phyloP scores from a whole-genome alignment of 2,329 filamentous ascomycete genomes.

The Beauveria sp. region DNA sequence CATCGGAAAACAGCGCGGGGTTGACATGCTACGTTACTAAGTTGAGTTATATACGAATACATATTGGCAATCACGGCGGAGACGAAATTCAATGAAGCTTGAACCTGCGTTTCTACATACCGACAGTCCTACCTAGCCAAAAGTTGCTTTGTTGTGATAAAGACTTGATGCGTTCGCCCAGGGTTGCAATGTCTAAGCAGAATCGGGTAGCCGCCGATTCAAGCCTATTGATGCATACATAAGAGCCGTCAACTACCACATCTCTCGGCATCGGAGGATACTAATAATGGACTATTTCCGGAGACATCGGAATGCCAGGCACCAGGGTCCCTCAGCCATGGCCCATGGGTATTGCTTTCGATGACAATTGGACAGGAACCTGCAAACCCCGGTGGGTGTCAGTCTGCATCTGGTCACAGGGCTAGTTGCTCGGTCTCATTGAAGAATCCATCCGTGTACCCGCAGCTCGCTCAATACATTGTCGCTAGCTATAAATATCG shows the following conservation, averaged over 20 bases:
- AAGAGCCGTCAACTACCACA: not conserved
- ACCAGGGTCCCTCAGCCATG: not conserved
- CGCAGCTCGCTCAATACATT: not conserved
- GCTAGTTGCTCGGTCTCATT: not conserved
- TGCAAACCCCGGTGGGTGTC: not conserved
- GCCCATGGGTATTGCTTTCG: not conserved
- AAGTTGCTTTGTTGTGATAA: not conserved
- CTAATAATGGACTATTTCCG: not conserved
- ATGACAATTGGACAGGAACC: not conserved
- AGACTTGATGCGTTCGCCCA: not conserved
- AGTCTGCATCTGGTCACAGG: not conserved
- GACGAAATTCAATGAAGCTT: not conserved
- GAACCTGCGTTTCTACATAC: not conserved
- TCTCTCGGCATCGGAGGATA: not conserved
- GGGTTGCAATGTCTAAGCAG: not conserved
- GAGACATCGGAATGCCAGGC: not conserved
- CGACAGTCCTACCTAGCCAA: not conserved
- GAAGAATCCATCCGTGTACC: not conserved
- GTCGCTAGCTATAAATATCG: not conserved
- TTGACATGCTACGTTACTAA: not conserved
- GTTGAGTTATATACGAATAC: not conserved
- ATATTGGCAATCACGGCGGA: not conserved
- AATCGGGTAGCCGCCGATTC: not conserved
- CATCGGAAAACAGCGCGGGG: not conserved
- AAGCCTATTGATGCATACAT: too few species aligned